These are phyloP conservation scores for Xenoacremonium recifei DNA, from an alignment of 2,329 filamentous ascomycete species.

Conservation along the genomic window DNA sequence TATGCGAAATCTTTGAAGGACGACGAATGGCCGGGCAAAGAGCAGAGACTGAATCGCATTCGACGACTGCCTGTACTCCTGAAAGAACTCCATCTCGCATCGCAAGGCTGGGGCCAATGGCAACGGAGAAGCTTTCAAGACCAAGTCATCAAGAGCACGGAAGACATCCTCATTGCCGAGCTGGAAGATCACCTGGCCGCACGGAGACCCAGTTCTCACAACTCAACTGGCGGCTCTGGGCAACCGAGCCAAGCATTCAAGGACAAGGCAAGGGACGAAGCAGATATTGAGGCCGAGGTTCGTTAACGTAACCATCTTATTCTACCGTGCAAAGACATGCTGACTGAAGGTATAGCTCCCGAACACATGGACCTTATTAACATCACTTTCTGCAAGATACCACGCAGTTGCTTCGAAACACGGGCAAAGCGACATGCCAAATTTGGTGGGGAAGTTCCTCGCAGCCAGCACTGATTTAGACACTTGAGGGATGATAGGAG, in stretches of 20 bases:
- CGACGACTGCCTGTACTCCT: background rate
- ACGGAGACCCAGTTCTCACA: background rate
- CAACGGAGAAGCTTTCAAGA: background rate
- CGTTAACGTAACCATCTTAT: background rate
- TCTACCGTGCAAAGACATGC: background rate
- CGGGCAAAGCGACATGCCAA: background rate
- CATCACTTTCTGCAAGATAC: background rate
- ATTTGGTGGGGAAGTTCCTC: background rate
- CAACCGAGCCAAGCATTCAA: background rate
- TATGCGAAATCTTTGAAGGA: background rate
- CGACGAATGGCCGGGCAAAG: background rate
- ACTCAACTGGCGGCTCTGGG: background rate
- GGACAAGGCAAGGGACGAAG: background rate
- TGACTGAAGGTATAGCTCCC: background rate
- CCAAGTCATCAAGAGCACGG: background rate
- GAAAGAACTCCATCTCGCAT: background rate
- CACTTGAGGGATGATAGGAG: too few relatives aligned
- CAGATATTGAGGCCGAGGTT: background rate
- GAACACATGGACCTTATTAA: slow-evolving; percentile 1
- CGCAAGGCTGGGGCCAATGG: background rate
- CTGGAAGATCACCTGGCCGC: background rate
- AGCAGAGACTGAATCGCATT: background rate
- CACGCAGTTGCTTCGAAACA: background rate
- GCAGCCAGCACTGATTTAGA: background rate
- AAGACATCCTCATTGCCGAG: background rate